A percentile compares a stretch with the other conserved stretches of the same genome.
These are phyloP conservation scores for Juncus effusus DNA, from an alignment of 176 grass and related monocot genomes.

Conservation along the genomic window DNA sequence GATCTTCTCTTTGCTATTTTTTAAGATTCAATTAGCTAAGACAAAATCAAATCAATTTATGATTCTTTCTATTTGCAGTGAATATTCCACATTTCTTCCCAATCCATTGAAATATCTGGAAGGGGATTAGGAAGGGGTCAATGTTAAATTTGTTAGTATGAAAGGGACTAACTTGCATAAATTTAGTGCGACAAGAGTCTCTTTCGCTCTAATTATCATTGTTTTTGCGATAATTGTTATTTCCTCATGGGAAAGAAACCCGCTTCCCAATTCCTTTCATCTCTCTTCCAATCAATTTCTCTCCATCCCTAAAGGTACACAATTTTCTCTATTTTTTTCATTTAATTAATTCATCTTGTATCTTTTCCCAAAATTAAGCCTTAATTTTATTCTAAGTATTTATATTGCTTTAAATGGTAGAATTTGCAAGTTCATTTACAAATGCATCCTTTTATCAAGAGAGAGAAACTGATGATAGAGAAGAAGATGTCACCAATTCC, in stretches of 20 bases:
- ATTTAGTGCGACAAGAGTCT: slow-evolving; percentile 22
- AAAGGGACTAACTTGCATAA: slow-evolving; percentile 28
- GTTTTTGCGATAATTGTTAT: slow-evolving; percentile 27
- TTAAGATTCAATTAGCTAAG: background rate
- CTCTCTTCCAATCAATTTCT: slow-evolving; percentile 32
- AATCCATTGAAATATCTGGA: no score
- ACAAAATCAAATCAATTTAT: background rate
- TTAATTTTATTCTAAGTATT: background rate
- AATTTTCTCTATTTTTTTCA: background rate
- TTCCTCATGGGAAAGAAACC: slow-evolving; percentile 37
- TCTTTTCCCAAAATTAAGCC: background rate
- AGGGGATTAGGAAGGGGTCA: background rate
- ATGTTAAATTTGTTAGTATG: slow-evolving; percentile 28
- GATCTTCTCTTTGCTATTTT: background rate
- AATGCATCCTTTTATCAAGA: slow-evolving; percentile 10
- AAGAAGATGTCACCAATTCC: slow-evolving; percentile 1
- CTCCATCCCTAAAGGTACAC: slow-evolving; percentile 32
- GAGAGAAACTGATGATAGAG: background rate
- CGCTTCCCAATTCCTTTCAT: slow-evolving; percentile 23
- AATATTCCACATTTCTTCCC: background rate
- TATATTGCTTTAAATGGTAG: background rate
- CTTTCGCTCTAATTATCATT: slow-evolving; percentile 26
- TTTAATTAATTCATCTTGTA: background rate
- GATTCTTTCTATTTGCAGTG: slow-evolving; percentile 11
- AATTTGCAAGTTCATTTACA: slow-evolving; percentile 11